These are phyloP conservation scores for Colletotrichum scovillei DNA, from an alignment of 2,329 filamentous ascomycete species.

Conservation along the genomic window DNA sequence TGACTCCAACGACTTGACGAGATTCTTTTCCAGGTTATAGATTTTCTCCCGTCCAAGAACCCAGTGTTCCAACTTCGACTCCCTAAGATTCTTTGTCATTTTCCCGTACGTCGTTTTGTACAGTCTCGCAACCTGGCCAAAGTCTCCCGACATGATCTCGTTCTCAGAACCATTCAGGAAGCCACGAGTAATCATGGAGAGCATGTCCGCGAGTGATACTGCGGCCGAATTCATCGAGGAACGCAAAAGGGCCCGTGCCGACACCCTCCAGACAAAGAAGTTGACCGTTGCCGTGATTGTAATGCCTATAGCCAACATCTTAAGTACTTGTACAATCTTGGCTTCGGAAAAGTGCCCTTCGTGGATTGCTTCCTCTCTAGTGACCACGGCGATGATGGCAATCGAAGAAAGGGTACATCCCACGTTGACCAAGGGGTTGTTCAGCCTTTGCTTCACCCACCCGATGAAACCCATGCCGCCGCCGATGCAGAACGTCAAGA, in stretches of 20 bases:
- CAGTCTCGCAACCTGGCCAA: slow-evolving; percentile 68
- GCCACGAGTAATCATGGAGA: slow-evolving; percentile 82
- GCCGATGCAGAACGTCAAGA: slow-evolving; percentile 86
- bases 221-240: slow-evolving; percentile 80
- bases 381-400: slow-evolving; percentile 88
- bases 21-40: slow-evolving; percentile 80
- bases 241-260: slow-evolving; percentile 79
- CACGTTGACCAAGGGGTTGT: slow-evolving; percentile 84
- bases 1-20: slow-evolving; percentile 86
- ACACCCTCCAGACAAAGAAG: slow-evolving; percentile 81
- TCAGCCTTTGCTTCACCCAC: slow-evolving; percentile 85
- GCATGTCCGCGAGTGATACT: slow-evolving; percentile 81
- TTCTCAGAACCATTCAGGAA: slow-evolving; percentile 87
- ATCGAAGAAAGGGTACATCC: slow-evolving; percentile 88
- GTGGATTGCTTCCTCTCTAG: slow-evolving; percentile 90
- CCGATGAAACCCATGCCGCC: slow-evolving; percentile 88
- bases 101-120: slow-evolving; percentile 76
- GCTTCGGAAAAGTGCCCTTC: slow-evolving; percentile 82
- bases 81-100: slow-evolving; percentile 81
- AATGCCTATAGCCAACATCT: slow-evolving; percentile 86
- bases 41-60: slow-evolving; percentile 81
- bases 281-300: slow-evolving; percentile 78
- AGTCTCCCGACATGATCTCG: slow-evolving; percentile 76
- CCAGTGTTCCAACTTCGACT: slow-evolving; percentile 92
- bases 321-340: slow-evolving; percentile 84